Base-by-base conservation (phyloP, 495 filamentous ascomycete genomes). In the Hypoxylon perforatum region DNA sequence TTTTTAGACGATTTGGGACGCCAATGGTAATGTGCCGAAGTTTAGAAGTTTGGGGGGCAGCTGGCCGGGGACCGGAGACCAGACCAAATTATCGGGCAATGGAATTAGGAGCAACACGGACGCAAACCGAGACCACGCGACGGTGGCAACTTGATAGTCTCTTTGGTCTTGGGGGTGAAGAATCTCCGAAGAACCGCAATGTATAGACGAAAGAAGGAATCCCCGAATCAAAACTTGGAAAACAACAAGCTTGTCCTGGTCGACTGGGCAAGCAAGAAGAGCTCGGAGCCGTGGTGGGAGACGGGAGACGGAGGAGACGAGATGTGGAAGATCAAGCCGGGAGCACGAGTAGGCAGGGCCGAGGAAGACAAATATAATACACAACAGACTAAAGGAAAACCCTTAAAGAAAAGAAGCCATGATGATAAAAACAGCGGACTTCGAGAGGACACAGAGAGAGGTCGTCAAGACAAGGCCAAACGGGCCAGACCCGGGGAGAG, bases 321-420 rank as follows among this genome's bases (percentile, higher is more conserved):
- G 67, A 47, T 18, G 44, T n/a, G 8, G 30, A 51, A 51, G 52
- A 28, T 57, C 39, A 53, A 50, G 66, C 65, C 62, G 47, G 42
- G 58, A 54, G 41, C n/a, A n/a, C n/a, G n/a, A n/a, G 63, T 60
- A 68, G 50, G 60, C 63, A 73, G 71, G 63, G 69, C 55, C 60
- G 73, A n/a, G 52, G 57, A 66, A 48, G 38, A 64, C 52, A 65
- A 33, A 66, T 70, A 70, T 59, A 69, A 59, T 65, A 71, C 67
- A 74, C 54, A 71, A 73, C 69, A 70, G 66, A 71, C 73, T 52
- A 63, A 61, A 63, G 59, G 57, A 58, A 75, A 70, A 64, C 62
- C 61, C 62, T 53, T 62, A 80, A 77, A 72, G 73, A 78, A 80
- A 77, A 71, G 75, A 80, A 76, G 73, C 75, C 77, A 80, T 80